Evolutionary conservation across 2,329 filamentous ascomycete species (phyloP), one percentile per base, ranked within the genome.

Genomic region (Nothopassalora personata): DNA sequence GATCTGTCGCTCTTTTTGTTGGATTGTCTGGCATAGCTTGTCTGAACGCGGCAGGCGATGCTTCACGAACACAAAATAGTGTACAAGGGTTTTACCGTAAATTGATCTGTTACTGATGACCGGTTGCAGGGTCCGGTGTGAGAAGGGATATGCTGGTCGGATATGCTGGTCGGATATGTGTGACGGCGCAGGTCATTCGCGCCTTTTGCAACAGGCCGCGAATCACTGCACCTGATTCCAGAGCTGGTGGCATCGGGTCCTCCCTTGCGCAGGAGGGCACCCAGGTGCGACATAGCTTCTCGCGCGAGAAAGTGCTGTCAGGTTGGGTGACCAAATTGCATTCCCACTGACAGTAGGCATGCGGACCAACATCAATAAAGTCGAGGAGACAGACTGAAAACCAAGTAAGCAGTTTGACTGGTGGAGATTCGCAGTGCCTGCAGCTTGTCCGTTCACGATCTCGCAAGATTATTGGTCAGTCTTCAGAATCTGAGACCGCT

Each of bases 401-500:
- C 39, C 13, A 43, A 7, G 13, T 4, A 18, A 18, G 39, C 7
- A 1, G 39, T 43, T 43, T 43, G 5, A 15, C 39, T n/a, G 7
- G 13, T 43, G 39, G 5, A n/a, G 15, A 36, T 36, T 36, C 8
- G 3, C 23, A 23, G 23, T 23, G 23, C 23, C 23, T 23, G 31
- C 31, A 34, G 31, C 31, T 34, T 34, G 31, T 1, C 3, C 23
- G 23, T 23, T 23, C 23, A 23, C 23, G 3, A 23, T 23, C 23
- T 23, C 13, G 15, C 15, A 28, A 51, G 1, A 19, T 30, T 31
- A 55, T 36, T 10, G 10, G 57, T 39, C 60, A 45, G 55, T 39
- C 31, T 61, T 62, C 19, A 56, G 45, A 6, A 54, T 54, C 34
- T 53, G 39, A 34, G 36, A 51, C 34, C 56, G 59, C 65, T 80